Percentiles rank a stretch among this genome's conserved stretches.
Conservation (phyloP, 257 asterid species). For the Forsythia suspensa region DNA sequence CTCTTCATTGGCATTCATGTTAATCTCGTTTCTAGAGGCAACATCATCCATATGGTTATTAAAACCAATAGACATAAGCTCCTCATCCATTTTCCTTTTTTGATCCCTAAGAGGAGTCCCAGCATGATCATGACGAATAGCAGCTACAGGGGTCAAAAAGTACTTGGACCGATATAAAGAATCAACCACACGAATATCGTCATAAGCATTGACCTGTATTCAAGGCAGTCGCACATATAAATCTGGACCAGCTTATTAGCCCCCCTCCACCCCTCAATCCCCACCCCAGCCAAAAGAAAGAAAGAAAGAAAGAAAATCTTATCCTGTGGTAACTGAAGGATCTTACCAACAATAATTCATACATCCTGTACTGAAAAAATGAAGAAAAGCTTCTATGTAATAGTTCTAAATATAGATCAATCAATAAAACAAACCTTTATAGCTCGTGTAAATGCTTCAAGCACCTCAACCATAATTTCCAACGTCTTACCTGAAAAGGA, state of each 20-base stretch:
- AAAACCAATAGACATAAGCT: conserved; percentile 23
- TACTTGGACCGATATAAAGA: conserved; percentile 80
- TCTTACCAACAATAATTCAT: neutral
- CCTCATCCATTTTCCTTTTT: conserved; percentile 31
- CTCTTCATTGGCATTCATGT: conserved; percentile 35
- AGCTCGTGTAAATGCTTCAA: conserved; percentile 76
- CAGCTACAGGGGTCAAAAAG: conserved; percentile 55
- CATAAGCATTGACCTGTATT: conserved; percentile 73
- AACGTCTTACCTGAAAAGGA: conserved; percentile 52
- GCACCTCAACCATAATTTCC: conserved; percentile 71
- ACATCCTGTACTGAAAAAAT: conserved; percentile 8
- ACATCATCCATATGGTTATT: conserved; percentile 23
- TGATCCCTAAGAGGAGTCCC: conserved; percentile 27
- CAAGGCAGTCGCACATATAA: conserved; percentile 15
- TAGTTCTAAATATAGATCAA: conserved; percentile 4
- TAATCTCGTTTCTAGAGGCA: conserved; percentile 34
- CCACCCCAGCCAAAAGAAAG: neutral
- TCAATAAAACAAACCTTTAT: conserved; percentile 57
- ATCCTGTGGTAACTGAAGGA: neutral
- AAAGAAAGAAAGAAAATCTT: neutral
- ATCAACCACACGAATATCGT: conserved; percentile 73
- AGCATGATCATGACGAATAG: conserved; percentile 28
- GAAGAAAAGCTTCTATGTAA: conserved; percentile 6
- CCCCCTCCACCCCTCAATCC: neutral
- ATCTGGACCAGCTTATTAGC: conserved; percentile 12